phyloP scores from a whole-genome alignment of 768 basidiomycete species.

The Mycena olivaceomarginata region DNA sequence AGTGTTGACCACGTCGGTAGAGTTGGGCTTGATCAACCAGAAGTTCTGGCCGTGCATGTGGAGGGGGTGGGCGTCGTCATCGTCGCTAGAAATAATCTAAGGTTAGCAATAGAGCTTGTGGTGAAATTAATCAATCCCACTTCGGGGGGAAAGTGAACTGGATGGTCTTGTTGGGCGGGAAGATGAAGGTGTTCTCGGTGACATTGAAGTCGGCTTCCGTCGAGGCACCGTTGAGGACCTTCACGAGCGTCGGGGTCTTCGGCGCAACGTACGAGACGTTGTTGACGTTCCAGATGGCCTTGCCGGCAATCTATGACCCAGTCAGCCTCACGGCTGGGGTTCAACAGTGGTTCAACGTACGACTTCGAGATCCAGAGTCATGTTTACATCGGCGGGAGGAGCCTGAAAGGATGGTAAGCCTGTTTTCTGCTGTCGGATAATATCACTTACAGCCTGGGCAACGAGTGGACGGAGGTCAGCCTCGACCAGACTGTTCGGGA shows the following conservation, averaged over 20 bases:
- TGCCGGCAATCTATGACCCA: conserved; percentile 40
- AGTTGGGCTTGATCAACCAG: conserved; percentile 62
- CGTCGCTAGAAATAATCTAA: neutral
- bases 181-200: conserved; percentile 61
- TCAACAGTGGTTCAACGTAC: conserved; percentile 48
- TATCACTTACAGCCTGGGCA: conserved; percentile 9
- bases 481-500: conserved; percentile 40
- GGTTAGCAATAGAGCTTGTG: conserved; percentile 35
- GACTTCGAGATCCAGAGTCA: conserved; percentile 24
- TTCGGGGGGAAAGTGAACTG: conserved; percentile 60
- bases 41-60: conserved; percentile 59
- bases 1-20: conserved; percentile 54
- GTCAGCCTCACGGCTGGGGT: conserved; percentile 47
- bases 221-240: conserved; percentile 59
- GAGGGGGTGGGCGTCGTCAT: conserved; percentile 44
- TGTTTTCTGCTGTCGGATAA: neutral
- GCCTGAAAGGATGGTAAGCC: conserved; percentile 41
- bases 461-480: conserved; percentile 37
- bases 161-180: conserved; percentile 60
- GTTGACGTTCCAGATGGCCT: conserved; percentile 59
- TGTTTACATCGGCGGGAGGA: conserved; percentile 44
- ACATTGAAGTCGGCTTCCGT: conserved; percentile 53
- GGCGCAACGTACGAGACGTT: conserved; percentile 49
- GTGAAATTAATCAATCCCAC: conserved; percentile 51
- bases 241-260: conserved; percentile 47